phyloP scores from a whole-genome alignment of 305 asterid genomes.

The Euphrasia arctica region DNA sequence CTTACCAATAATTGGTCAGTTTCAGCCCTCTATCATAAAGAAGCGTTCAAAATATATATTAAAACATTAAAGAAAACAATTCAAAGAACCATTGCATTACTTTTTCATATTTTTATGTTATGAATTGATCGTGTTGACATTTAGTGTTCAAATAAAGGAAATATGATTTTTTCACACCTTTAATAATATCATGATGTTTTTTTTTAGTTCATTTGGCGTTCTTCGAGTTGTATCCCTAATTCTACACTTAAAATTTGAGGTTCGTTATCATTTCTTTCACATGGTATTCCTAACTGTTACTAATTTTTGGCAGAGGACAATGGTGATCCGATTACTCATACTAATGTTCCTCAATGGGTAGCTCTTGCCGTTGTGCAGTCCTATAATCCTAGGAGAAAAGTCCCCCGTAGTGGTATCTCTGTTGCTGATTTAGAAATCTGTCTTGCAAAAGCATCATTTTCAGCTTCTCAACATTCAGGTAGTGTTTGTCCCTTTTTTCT shows the following conservation, averaged over 20 bases:
- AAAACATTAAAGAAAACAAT: not conserved
- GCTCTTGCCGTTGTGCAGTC: conserved; percentile 93
- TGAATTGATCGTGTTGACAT: not conserved
- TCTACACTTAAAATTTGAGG: conserved; percentile 12
- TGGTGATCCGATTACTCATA: conserved; percentile 32
- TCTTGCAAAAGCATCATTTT: conserved; percentile 76
- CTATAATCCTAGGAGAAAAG: conserved; percentile 75
- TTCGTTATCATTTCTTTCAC: conserved; percentile 23
- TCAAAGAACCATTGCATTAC: not conserved
- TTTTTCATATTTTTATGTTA: conserved; percentile 18
- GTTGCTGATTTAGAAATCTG: conserved; percentile 70
- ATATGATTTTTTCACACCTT: conserved; percentile 6
- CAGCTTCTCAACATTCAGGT: conserved; percentile 88
- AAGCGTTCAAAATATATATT: too few species aligned
- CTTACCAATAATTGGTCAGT: conserved; percentile 62
- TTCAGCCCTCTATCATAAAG: conserved; percentile 8
- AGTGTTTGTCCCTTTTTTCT: not conserved
- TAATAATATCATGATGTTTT: conserved; percentile 2
- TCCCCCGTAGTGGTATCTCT: conserved; percentile 73
- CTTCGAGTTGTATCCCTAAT: conserved; percentile 4
- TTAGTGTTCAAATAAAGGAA: conserved; percentile 7
- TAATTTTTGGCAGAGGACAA: conserved; percentile 49
- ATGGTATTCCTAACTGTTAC: conserved; percentile 21
- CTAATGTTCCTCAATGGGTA: conserved; percentile 62
- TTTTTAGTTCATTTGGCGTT: conserved; percentile 3